Base-by-base conservation (phyloP, 352 stramenopile species). In the Pythium monospermum region DNA sequence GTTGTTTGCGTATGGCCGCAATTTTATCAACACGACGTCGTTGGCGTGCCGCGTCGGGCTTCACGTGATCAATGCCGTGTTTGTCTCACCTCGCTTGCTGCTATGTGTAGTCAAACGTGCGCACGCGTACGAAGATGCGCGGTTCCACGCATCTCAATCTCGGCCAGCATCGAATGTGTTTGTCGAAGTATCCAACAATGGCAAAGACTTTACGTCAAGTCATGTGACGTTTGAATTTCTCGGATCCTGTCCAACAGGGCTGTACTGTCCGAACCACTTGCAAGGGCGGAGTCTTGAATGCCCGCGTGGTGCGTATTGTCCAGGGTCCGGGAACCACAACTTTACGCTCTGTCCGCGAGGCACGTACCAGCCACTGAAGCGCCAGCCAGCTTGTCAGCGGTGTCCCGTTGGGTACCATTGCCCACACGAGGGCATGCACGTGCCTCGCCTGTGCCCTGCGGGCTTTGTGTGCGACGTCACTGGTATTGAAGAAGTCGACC, bases 351-450 rank as follows among this genome's bases (percentile, higher is more conserved):
- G 96, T 71, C 80, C 85, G 26, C 69, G 71, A 22, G 96, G 96
- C 23, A 98, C 93, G 6, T 99, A 98, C 53, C 94, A 98, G 55
- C 83, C 94, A 3, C 49, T 79, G 19, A 62, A 66, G 4, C 66
- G 61, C 7, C 84, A 96, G 63, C 61, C 68, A 5, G 71, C 75
- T 7, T 99, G 96, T 68, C 61, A 97, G 8, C 69, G 85, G 6
- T 99, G 96, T 61, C 95, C 95, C 0, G 85, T 98, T 35, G 96
- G 96, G 0, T 98, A 97, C 58, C 72, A 96, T 27, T 99, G 96
- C 57, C 88, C 92, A 6, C 86, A 98, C 33, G 66, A 71, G 10
- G 96, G 95, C 4, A 87, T 98, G 70, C 77, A 92, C 46, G 85
- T 97, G 16, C 96, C 95, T 22, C 74, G 91, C 7, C 69, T 98